These are phyloP conservation scores for Kwoniella newhampshirensis DNA, from an alignment of 768 basidiomycete species.

Conservation along the genomic window DNA sequence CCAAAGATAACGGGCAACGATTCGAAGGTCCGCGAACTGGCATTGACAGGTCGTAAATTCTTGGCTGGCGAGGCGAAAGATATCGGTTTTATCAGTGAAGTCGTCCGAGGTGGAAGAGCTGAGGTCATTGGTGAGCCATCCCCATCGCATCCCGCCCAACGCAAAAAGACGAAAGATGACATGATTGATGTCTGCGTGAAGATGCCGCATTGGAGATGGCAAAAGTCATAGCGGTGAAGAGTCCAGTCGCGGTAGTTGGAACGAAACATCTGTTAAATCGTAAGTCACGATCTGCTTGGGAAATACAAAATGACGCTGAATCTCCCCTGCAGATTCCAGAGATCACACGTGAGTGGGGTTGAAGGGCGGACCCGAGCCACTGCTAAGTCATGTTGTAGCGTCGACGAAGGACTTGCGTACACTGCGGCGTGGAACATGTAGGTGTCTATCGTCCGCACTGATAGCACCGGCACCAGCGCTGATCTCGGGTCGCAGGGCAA, in stretches of 20 bases:
- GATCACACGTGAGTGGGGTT: slow-evolving; percentile 66
- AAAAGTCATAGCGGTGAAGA: slow-evolving; percentile 67
- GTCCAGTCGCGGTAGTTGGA: slow-evolving; percentile 72
- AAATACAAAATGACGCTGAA: slow-evolving; percentile 1
- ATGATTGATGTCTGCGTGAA: slow-evolving; percentile 10
- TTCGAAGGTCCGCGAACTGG: slow-evolving; percentile 70
- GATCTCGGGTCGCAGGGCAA: slow-evolving; percentile 38
- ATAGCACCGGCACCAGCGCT: neutral
- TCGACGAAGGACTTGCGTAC: slow-evolving; percentile 61
- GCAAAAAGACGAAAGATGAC: neutral
- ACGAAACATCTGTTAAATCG: slow-evolving; percentile 74
- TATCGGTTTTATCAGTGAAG: slow-evolving; percentile 71
- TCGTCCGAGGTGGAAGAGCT: slow-evolving; percentile 65
- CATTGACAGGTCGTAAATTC: slow-evolving; percentile 73
- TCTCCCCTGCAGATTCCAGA: slow-evolving; percentile 58
- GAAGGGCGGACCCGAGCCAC: neutral
- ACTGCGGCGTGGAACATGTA: slow-evolving; percentile 62
- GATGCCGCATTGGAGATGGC: slow-evolving; percentile 68
- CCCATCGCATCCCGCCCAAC: no score
- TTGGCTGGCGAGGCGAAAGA: slow-evolving; percentile 64
- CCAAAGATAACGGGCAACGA: slow-evolving; percentile 75
- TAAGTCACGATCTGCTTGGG: slow-evolving; percentile 18
- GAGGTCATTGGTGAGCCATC: slow-evolving; percentile 60
- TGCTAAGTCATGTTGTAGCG: slow-evolving; percentile 32
- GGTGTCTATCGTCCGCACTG: slow-evolving; percentile 22